A percentile compares a stretch with the other conserved stretches of the same genome.
Evolutionary conservation across 768 basidiomycete species (phyloP).

Genomic region (Phanerochaete sordida): DNA sequence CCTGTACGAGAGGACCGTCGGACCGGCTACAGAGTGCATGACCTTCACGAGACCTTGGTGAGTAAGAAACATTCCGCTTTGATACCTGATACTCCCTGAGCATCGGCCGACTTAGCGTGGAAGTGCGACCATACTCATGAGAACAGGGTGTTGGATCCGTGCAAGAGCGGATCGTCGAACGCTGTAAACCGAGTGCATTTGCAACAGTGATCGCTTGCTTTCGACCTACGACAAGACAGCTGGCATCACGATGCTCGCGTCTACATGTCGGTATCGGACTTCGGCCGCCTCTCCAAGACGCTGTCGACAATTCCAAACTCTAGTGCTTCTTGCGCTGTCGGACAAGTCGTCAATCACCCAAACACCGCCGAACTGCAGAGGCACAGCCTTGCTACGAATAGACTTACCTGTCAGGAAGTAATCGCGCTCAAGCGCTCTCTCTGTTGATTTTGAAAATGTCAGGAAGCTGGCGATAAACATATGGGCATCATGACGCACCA

Average conservation of each 20-base stretch:
- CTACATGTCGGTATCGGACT: conserved; percentile 34
- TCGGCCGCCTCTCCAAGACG: conserved; percentile 77
- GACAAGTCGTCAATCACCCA: conserved; percentile 15
- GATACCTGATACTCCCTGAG: no score
- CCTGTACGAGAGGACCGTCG: neutral
- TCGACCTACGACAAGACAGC: neutral
- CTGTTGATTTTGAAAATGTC: conserved; percentile 36
- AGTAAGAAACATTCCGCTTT: neutral
- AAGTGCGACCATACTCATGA: neutral
- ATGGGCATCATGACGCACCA: conserved; percentile 43
- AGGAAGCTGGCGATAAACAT: neutral
- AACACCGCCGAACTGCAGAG: neutral
- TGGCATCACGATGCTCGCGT: neutral
- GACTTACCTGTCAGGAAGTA: conserved; percentile 87
- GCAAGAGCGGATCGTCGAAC: neutral
- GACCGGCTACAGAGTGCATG: neutral
- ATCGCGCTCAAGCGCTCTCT: conserved; percentile 87
- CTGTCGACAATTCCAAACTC: conserved; percentile 93
- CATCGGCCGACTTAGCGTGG: no score
- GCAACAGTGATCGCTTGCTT: neutral
- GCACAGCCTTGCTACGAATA: neutral
- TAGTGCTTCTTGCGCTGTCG: conserved; percentile 77
- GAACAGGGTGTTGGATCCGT: neutral
- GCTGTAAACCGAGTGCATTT: neutral
- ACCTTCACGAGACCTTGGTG: neutral